Conservation (phyloP, 108 stramenopile genomes). For the Cyclostephanos invisitatus region DNA sequence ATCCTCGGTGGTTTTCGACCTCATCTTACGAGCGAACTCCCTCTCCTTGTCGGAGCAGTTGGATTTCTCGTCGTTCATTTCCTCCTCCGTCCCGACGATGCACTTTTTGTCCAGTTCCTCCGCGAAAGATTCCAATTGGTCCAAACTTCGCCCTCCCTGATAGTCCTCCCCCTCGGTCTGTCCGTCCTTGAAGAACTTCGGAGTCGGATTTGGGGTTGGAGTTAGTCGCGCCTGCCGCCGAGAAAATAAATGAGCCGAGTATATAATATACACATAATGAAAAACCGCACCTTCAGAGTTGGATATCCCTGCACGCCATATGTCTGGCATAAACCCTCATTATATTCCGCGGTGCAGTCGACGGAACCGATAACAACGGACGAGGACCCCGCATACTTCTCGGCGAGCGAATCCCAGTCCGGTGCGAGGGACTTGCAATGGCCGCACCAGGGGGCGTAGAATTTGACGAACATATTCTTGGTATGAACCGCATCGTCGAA, state of each 20-base stretch:
- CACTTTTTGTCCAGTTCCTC: conserved; percentile 68
- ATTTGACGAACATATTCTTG: conserved; percentile 50
- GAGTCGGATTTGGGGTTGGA: background rate
- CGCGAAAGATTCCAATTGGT: conserved; percentile 55
- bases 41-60: conserved; percentile 51
- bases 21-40: conserved; percentile 43
- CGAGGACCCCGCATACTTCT: conserved; percentile 66
- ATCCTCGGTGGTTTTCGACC: conserved; percentile 38
- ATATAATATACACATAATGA: conserved; percentile 18
- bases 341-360: conserved; percentile 60
- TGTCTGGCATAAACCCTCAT: conserved; percentile 55
- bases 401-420: conserved; percentile 70
- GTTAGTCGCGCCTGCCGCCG: background rate
- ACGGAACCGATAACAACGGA: conserved; percentile 73
- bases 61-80: conserved; percentile 35
- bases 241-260: background rate
- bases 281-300: conserved; percentile 16
- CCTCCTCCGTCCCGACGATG: conserved; percentile 47
- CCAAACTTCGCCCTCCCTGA: conserved; percentile 62
- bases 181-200: conserved; percentile 68
- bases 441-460: conserved; percentile 59
- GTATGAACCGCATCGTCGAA: conserved; percentile 32
- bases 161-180: conserved; percentile 58
- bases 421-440: conserved; percentile 75
- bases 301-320: conserved; percentile 59